Evolutionary conservation across 2,329 filamentous ascomycete species (phyloP).

Genomic region (Claviceps arundinis): DNA sequence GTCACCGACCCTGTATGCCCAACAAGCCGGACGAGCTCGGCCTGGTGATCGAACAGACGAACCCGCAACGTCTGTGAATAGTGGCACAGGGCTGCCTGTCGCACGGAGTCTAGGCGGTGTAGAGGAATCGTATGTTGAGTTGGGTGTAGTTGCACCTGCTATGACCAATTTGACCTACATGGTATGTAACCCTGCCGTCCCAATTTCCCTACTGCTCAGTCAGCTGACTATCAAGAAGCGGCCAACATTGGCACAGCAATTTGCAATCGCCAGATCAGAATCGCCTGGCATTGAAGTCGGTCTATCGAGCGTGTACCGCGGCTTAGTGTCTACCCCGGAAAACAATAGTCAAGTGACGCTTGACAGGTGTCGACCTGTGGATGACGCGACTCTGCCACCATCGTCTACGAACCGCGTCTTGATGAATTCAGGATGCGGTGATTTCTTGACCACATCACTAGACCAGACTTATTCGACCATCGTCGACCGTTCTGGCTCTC

Average conservation of each 20-base stretch:
- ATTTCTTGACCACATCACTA: neutral
- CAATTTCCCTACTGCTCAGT: neutral
- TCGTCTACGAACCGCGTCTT: neutral
- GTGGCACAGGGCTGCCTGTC: neutral
- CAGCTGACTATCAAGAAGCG: neutral
- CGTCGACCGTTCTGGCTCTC: neutral
- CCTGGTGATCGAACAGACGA: neutral
- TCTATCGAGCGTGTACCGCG: neutral
- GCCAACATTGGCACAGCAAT: constrained; percentile 1
- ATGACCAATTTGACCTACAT: neutral
- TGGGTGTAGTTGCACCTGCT: neutral
- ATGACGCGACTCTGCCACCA: neutral
- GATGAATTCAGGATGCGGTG: neutral
- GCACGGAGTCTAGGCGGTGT: constrained; percentile 5
- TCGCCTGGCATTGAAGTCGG: neutral
- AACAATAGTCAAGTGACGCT: neutral
- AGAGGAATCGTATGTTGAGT: constrained; percentile 7
- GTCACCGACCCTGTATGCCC: neutral
- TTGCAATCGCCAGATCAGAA: neutral
- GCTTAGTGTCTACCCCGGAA: neutral
- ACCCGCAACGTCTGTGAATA: neutral
- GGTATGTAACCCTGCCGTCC: neutral
- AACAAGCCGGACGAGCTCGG: neutral
- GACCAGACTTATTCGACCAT: neutral
- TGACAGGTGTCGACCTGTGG: neutral